Conservation (phyloP, 2,329 filamentous ascomycete species). For the Aphanocladium album region DNA sequence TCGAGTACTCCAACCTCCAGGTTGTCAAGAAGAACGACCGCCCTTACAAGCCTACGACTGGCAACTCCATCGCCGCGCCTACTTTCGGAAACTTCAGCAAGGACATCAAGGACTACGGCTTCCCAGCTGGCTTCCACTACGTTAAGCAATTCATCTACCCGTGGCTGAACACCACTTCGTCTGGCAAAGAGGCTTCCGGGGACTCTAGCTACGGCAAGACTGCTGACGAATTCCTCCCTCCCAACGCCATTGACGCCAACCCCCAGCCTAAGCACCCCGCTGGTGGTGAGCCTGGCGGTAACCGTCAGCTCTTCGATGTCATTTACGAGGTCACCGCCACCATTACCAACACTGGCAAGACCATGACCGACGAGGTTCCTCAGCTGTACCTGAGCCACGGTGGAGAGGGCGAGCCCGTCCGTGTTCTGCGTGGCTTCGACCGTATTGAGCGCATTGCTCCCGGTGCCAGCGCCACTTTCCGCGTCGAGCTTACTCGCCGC, state of each 20-base stretch:
- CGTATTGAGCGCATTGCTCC: conserved; percentile 63
- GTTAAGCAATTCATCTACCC: conserved; percentile 62
- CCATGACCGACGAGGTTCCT: conserved; percentile 64
- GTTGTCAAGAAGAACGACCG: conserved; percentile 46
- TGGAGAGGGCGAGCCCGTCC: conserved; percentile 63
- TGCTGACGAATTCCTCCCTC: conserved; percentile 55
- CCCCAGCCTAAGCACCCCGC: conserved; percentile 52
- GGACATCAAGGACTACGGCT: conserved; percentile 60
- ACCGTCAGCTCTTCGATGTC: conserved; percentile 61
- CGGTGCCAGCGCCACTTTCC: conserved; percentile 63
- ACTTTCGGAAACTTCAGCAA: conserved; percentile 60
- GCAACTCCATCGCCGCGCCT: conserved; percentile 59
- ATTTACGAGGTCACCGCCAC: conserved; percentile 63
- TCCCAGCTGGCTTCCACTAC: conserved; percentile 54
- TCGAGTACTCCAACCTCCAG: conserved; percentile 65
- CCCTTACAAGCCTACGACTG: conserved; percentile 55
- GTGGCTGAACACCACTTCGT: conserved; percentile 62
- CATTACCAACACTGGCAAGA: conserved; percentile 65
- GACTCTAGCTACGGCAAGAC: conserved; percentile 58
- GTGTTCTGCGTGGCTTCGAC: conserved; percentile 75
- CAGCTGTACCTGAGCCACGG: conserved; percentile 80
- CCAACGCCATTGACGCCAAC: conserved; percentile 48
- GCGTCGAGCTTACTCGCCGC: conserved; percentile 64
- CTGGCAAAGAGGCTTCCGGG: conserved; percentile 47
- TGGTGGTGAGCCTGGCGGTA: conserved; percentile 55